Base-by-base conservation (phyloP, 331 rosid genomes). In the Acacia pycnantha region DNA sequence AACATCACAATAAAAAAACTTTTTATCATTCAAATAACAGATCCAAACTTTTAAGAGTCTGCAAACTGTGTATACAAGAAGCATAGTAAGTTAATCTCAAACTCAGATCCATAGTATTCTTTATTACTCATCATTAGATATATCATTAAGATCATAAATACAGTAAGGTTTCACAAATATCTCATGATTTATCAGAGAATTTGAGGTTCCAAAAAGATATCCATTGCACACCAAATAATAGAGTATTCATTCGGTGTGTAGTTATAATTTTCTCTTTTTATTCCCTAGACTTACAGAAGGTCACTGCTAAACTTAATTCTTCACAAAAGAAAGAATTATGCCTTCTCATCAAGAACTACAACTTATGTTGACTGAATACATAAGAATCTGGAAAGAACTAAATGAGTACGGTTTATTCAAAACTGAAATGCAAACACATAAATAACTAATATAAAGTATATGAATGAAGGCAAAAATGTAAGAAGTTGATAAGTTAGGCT, bases 291-390 rank as follows among this genome's bases (percentile, higher is more conserved):
- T 53, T 31, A 21, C 8, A 35, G 21, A 76, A 54, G 64, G 33
- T 9, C 47, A 76, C 16, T 68, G 74, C 74, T 67, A 84, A 74
- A 80, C 33, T 70, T 58, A 37, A 70, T 70, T 46, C 65, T n/a
- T 4, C 67, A 56, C 67, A 61, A 59, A 4, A 67, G 74, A 41
- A 11, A n/a, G 22, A 69, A 27, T 44, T 24, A 26, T 71, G 37
- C 41, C 76, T 79, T 74, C 73, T 33, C 31, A 68, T 65, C 33
- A 44, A 22, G 43, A 50, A 67, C 35, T 66, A 22, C 41, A 78
- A 83, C 58, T 40, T 37, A 3, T 37, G 15, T 43, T 13, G 33
- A 68, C 41, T 61, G 41, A 67, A 79, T 27, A 26, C 58, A 33
- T 37, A 64, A 65, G 21, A 83, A 33, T 54, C 56, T 6, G 15